These are phyloP conservation scores for Forsythia viridissima DNA, from an alignment of 257 asterid genomes.

Conservation along the genomic window DNA sequence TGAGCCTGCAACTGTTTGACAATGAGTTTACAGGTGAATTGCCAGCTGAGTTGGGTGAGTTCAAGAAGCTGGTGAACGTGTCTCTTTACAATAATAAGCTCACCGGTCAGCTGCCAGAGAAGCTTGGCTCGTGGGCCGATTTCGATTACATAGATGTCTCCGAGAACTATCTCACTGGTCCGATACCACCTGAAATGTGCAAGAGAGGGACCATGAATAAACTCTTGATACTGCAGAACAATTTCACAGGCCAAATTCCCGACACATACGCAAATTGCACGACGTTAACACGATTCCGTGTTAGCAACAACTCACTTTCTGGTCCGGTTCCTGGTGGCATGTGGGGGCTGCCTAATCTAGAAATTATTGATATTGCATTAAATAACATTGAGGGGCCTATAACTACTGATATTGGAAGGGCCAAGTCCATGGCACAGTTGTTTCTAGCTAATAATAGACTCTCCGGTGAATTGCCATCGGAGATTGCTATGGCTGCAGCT, in stretches of 20 bases:
- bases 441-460: slow-evolving; percentile 48
- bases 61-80: slow-evolving; percentile 54
- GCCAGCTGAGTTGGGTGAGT: slow-evolving; percentile 77
- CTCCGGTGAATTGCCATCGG: slow-evolving; percentile 59
- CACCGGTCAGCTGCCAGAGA: slow-evolving; percentile 61
- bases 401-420: slow-evolving; percentile 57
- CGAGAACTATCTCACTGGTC: slow-evolving; percentile 64
- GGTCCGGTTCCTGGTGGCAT: slow-evolving; percentile 73
- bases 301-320: slow-evolving; percentile 59
- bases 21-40: slow-evolving; percentile 70
- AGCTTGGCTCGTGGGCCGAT: slow-evolving; percentile 76
- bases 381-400: slow-evolving; percentile 66
- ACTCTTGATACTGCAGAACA: slow-evolving; percentile 61
- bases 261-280: slow-evolving; percentile 58
- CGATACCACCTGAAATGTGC: slow-evolving; percentile 94
- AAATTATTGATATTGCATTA: slow-evolving; percentile 49
- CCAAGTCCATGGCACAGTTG: slow-evolving; percentile 53
- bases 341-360: slow-evolving; percentile 67
- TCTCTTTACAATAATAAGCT: slow-evolving; percentile 69
- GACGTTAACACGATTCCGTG: slow-evolving; percentile 59
- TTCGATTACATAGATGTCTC: slow-evolving; percentile 73
- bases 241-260: slow-evolving; percentile 77
- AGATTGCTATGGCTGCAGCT: slow-evolving; percentile 45
- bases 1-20: slow-evolving; percentile 61
- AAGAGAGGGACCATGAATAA: slow-evolving; percentile 57